These are phyloP conservation scores for Alternaria angustiovoidea DNA, from an alignment of 2,329 filamentous ascomycete species.

Conservation along the genomic window DNA sequence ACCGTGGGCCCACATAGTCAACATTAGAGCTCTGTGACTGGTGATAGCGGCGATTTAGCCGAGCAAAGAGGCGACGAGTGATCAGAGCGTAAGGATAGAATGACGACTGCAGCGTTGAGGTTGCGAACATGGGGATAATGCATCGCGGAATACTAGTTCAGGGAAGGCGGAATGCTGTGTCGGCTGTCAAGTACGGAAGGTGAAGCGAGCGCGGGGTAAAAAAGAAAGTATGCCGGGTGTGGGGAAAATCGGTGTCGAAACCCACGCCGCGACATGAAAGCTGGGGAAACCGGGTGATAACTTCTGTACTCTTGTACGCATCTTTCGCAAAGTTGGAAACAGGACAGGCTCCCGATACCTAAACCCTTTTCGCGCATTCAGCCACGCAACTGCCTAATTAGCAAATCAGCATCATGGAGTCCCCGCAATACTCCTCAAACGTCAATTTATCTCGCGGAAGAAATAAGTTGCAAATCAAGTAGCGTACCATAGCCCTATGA, in stretches of 20 bases:
- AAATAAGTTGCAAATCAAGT: constrained; percentile 1
- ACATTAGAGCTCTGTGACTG: constrained; percentile 5
- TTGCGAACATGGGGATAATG: constrained; percentile 10
- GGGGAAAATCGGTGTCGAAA: constrained; percentile 5
- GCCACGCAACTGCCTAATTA: not conserved
- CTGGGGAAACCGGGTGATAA: not conserved
- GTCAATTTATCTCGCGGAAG: constrained; percentile 11
- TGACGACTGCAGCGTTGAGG: constrained; percentile 13
- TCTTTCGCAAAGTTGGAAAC: not conserved
- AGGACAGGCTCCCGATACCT: not conserved
- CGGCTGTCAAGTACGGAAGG: constrained; percentile 14
- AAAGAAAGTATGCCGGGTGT: constrained; percentile 19
- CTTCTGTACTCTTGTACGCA: not conserved
- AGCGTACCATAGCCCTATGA: too few species aligned
- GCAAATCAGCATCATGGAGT: not conserved
- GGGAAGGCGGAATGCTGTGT: constrained; percentile 11
- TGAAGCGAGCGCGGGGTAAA: constrained; percentile 21
- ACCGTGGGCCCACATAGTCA: constrained; percentile 12
- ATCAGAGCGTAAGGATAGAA: not conserved
- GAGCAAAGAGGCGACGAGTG: constrained; percentile 3
- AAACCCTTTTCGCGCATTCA: not conserved
- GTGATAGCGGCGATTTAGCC: constrained; percentile 15
- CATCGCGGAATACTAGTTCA: constrained; percentile 16
- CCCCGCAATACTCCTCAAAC: not conserved
- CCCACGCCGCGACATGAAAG: not conserved